phyloP scores from a whole-genome alignment of 768 basidiomycete species.

The Boletus rubropictus region DNA sequence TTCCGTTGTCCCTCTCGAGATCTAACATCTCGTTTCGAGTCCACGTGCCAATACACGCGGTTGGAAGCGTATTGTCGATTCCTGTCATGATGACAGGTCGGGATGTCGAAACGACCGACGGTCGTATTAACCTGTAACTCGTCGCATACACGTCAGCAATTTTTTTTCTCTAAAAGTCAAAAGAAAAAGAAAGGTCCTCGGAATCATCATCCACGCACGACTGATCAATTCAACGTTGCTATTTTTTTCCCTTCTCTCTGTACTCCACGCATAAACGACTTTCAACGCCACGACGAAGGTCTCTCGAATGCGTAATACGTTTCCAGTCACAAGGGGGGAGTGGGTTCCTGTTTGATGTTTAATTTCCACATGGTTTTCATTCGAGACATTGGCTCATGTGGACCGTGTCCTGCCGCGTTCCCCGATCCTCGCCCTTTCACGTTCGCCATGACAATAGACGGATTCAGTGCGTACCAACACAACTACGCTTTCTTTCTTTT shows the following conservation, averaged over 20 bases:
- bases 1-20: not conserved
- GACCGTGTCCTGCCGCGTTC: not conserved
- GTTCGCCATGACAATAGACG: not conserved
- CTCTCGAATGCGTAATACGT: not conserved
- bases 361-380: not conserved
- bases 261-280: too few relatives aligned
- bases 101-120: too few relatives aligned
- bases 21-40: conserved; percentile 8
- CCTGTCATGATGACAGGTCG: too few relatives aligned
- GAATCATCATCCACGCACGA: too few relatives aligned
- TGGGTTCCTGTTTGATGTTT: not conserved
- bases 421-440: not conserved
- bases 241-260: not conserved
- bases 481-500: not conserved
- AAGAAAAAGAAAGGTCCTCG: too few relatives aligned
- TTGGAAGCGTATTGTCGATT: too few relatives aligned
- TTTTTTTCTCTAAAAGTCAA: too few relatives aligned
- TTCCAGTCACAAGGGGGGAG: not conserved
- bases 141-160: too few relatives aligned
- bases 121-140: too few relatives aligned
- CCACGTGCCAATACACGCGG: too few relatives aligned
- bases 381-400: not conserved
- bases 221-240: not conserved
- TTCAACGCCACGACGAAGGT: not conserved
- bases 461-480: not conserved